Evolutionary conservation across 2,329 filamentous ascomycete species (phyloP).

Genomic region (Orbilia quercus): DNA sequence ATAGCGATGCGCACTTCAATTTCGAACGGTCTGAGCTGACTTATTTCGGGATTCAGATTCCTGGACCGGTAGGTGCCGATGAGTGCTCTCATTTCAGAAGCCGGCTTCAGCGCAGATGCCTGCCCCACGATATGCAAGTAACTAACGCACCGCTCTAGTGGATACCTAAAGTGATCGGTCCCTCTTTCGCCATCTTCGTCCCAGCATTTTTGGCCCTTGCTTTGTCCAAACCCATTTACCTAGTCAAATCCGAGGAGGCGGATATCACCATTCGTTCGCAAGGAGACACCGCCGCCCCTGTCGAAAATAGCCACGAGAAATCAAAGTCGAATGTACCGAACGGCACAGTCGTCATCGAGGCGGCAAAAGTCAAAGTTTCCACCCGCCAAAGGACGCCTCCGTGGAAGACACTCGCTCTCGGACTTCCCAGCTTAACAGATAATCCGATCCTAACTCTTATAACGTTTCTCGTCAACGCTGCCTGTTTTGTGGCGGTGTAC

Average conservation of each 20-base stretch:
- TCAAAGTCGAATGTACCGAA: conserved; percentile 24
- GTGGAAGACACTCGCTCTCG: conserved; percentile 76
- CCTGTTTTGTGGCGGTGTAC: conserved; percentile 74
- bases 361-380: conserved; percentile 65
- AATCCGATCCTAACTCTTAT: conserved; percentile 71
- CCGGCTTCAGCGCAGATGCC: not conserved
- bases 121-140: not conserved
- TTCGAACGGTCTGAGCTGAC: conserved; percentile 57
- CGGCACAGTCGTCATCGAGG: conserved; percentile 56
- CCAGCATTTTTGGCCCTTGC: conserved; percentile 73
- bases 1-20: no score
- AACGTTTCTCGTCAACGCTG: conserved; percentile 78
- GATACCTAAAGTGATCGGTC: conserved; percentile 67
- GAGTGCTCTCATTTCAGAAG: conserved; percentile 22
- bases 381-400: conserved; percentile 64
- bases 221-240: conserved; percentile 69
- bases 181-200: conserved; percentile 74
- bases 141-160: conserved; percentile 58
- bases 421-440: conserved; percentile 79
- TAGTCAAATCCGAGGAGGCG: conserved; percentile 71
- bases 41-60: conserved; percentile 60
- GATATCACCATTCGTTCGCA: conserved; percentile 66
- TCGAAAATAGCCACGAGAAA: conserved; percentile 7
- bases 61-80: conserved; percentile 62
- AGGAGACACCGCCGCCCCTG: conserved; percentile 13